A percentile compares a stretch with the other conserved stretches of the same genome.
These are phyloP conservation scores for Lentinula sp. DNA, from an alignment of 768 basidiomycete genomes.

Conservation along the genomic window DNA sequence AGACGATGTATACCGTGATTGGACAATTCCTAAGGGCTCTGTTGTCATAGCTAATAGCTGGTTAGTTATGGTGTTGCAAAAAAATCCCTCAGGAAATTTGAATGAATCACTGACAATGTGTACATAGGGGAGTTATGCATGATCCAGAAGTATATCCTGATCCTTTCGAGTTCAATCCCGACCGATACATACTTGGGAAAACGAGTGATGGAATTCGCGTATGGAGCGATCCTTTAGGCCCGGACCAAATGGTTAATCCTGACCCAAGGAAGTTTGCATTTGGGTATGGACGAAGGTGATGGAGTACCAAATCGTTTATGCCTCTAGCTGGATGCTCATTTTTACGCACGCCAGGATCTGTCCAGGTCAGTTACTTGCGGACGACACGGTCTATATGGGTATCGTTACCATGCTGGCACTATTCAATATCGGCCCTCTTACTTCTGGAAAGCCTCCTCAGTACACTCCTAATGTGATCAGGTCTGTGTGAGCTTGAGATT, in stretches of 20 bases:
- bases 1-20: conserved; percentile 29
- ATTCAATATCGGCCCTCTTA: conserved; percentile 11
- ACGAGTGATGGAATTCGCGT: conserved; percentile 10
- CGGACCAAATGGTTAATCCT: conserved; percentile 8
- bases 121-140: conserved; percentile 21
- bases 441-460: conserved; percentile 4
- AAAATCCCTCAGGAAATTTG: not conserved
- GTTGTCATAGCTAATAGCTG: conserved; percentile 17
- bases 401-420: conserved; percentile 15
- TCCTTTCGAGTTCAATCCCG: conserved; percentile 26
- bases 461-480: not conserved
- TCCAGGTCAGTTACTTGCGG: conserved; percentile 19
- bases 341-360: conserved; percentile 13
- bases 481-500: not conserved
- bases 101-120: not conserved
- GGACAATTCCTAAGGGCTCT: conserved; percentile 29
- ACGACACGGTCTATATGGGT: conserved; percentile 13
- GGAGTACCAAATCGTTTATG: not conserved
- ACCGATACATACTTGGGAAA: conserved; percentile 16
- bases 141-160: conserved; percentile 24
- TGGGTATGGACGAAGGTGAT: conserved; percentile 16
- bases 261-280: conserved; percentile 12
- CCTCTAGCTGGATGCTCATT: not conserved
- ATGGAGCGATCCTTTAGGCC: not conserved
- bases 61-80: conserved; percentile 3